Conservation (phyloP, 2,329 filamentous ascomycete genomes). For the Trichoderma sp. region DNA sequence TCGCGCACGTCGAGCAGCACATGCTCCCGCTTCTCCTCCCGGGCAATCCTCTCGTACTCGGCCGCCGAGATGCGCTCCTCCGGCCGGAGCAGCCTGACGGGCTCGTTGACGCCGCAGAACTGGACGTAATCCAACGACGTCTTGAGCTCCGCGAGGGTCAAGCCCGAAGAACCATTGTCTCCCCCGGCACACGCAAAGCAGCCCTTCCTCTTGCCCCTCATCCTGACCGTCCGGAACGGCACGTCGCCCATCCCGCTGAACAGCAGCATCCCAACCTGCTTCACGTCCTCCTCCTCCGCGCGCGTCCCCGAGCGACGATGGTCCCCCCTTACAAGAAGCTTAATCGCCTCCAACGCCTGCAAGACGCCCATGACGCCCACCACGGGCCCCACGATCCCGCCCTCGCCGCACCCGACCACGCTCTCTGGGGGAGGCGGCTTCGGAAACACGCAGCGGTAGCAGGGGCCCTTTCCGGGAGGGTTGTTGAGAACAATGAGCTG, state of each 20-base stretch:
- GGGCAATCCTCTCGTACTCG: conserved; percentile 54
- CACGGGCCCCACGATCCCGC: conserved; percentile 87
- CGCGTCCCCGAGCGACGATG: conserved; percentile 30
- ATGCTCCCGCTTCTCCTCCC: conserved; percentile 42
- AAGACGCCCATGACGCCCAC: conserved; percentile 92
- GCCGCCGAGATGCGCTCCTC: conserved; percentile 69
- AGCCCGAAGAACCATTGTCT: conserved; percentile 42
- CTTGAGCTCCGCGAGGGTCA: conserved; percentile 65
- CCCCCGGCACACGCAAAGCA: conserved; percentile 73
- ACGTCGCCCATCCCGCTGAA: conserved; percentile 50
- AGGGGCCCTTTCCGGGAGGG: conserved; percentile 75
- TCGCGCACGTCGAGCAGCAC: conserved; percentile 82
- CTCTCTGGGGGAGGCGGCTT: conserved; percentile 81
- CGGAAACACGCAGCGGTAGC: conserved; percentile 92
- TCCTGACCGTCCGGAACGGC: conserved; percentile 72
- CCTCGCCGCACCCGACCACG: conserved; percentile 86
- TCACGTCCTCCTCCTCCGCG: conserved; percentile 30
- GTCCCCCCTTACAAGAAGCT: conserved; percentile 63
- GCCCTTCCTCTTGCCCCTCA: conserved; percentile 67
- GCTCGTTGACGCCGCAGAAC: conserved; percentile 72
- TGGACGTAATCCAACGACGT: conserved; percentile 77
- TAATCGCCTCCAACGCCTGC: conserved; percentile 87
- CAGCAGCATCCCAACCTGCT: conserved; percentile 46
- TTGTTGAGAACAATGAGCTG: conserved; percentile 88
- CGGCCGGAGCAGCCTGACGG: conserved; percentile 58